Conservation (phyloP, 345 rosid species). For the Streptanthus diversifolius region DNA sequence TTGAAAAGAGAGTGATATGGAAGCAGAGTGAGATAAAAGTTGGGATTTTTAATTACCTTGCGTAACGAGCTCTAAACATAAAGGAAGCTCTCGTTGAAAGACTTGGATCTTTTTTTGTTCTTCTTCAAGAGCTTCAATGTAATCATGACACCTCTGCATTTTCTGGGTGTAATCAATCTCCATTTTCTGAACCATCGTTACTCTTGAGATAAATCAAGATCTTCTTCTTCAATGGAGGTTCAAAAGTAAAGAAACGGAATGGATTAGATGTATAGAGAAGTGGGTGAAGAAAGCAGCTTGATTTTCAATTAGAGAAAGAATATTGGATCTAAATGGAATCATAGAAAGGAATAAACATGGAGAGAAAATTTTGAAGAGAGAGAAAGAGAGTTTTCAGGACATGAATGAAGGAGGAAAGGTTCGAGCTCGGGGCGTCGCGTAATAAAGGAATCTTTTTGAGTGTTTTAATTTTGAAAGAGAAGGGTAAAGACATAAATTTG, state of each 20-base stretch:
- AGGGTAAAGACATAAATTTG: slow-evolving; percentile 1
- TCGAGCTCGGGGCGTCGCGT: slow-evolving; percentile 43
- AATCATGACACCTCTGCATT: slow-evolving; percentile 56
- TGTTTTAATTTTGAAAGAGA: too few species aligned
- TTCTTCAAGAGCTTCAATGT: slow-evolving; percentile 73
- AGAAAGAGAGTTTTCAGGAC: slow-evolving; percentile 8
- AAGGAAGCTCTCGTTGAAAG: slow-evolving; percentile 91
- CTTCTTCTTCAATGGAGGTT: neutral
- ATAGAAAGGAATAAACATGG: slow-evolving; percentile 50
- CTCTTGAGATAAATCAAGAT: neutral
- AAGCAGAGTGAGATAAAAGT: neutral
- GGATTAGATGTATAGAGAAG: slow-evolving; percentile 14
- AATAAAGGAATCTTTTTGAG: slow-evolving; percentile 31
- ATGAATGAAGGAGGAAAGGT: neutral
- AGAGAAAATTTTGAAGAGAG: neutral
- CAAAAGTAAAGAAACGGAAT: neutral
- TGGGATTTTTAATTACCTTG: slow-evolving; percentile 47
- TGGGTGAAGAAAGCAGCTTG: neutral
- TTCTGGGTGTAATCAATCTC: slow-evolving; percentile 47
- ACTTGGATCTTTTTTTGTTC: slow-evolving; percentile 85
- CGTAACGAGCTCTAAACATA: slow-evolving; percentile 89
- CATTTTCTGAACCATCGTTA: slow-evolving; percentile 11
- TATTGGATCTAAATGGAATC: slow-evolving; percentile 74
- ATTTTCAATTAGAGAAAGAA: slow-evolving; percentile 28
- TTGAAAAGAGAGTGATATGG: neutral